phyloP scores from a whole-genome alignment of 2,329 filamentous ascomycete genomes.

The Rhynchosporium secalis region DNA sequence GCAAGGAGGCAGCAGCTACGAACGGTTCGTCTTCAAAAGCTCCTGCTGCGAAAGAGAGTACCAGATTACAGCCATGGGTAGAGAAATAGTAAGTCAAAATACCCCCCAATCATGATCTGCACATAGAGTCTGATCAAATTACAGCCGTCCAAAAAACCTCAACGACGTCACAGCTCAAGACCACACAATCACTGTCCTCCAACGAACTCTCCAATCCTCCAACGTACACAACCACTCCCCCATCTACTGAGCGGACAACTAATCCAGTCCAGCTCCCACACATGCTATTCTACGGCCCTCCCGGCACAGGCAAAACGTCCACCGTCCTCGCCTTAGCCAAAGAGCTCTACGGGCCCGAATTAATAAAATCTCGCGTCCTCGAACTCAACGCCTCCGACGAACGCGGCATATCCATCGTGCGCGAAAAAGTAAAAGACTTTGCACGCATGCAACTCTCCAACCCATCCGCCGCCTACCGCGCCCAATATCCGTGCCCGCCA shows the following conservation, averaged over 20 bases:
- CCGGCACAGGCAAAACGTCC: constrained; percentile 95
- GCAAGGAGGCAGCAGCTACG: constrained; percentile 72
- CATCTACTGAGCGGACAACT: constrained; percentile 16
- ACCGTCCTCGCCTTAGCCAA: constrained; percentile 96
- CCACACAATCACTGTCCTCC: constrained; percentile 90
- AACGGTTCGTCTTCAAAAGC: constrained; percentile 66
- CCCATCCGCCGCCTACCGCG: constrained; percentile 63
- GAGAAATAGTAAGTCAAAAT: constrained; percentile 84
- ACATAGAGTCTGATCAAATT: constrained; percentile 37
- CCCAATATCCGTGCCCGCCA: constrained; percentile 85
- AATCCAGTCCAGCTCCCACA: constrained; percentile 71
- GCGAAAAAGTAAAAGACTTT: constrained; percentile 98
- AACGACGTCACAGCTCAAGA: constrained; percentile 97
- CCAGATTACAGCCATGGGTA: constrained; percentile 86
- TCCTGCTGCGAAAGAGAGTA: constrained; percentile 61
- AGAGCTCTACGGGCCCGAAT: constrained; percentile 93
- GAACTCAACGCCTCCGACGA: constrained; percentile 99
- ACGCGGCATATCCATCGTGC: constrained; percentile 93
- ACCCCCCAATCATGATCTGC: neutral
- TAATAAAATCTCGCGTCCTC: constrained; percentile 91
- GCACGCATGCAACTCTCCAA: constrained; percentile 92
- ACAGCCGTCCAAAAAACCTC: constrained; percentile 87
- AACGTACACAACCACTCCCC: constrained; percentile 59
- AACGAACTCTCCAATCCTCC: constrained; percentile 88
- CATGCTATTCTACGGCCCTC: constrained; percentile 99